phyloP scores from a whole-genome alignment of 306 rosid species.

The Luffa aegyptiaca region DNA sequence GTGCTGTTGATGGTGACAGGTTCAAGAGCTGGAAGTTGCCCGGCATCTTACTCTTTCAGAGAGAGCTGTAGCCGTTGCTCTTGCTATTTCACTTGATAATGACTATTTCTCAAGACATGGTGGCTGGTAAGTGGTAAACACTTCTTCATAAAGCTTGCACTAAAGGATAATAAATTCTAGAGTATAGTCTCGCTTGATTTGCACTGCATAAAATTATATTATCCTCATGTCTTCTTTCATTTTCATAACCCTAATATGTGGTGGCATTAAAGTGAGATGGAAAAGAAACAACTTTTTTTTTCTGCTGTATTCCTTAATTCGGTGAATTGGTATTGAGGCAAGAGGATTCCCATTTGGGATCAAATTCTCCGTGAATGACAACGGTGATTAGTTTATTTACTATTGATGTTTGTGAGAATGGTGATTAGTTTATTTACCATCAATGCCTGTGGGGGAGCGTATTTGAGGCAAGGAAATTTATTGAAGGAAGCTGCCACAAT shows the following conservation, averaged over 20 bases:
- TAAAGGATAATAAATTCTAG: background rate
- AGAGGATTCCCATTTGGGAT: background rate
- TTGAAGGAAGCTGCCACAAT: background rate
- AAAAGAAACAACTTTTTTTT: background rate
- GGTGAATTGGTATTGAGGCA: background rate
- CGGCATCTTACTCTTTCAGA: constrained; percentile 64
- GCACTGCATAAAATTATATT: background rate
- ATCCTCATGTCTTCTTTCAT: background rate
- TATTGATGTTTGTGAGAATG: background rate
- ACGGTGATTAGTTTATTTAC: background rate
- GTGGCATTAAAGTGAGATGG: background rate
- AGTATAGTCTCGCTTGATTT: background rate
- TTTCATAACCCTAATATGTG: background rate
- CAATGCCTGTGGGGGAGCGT: background rate
- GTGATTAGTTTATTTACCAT: background rate
- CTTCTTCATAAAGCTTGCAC: background rate
- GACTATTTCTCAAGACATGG: constrained; percentile 95
- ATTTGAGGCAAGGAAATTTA: background rate
- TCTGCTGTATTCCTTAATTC: background rate
- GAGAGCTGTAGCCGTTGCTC: constrained; percentile 93
- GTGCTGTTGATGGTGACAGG: constrained; percentile 28
- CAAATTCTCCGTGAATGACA: background rate
- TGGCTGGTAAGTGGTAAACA: constrained; percentile 60
- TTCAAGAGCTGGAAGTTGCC: constrained; percentile 67
- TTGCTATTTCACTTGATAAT: constrained; percentile 94